Evolutionary conservation across 2,329 filamentous ascomycete species (phyloP), one percentile per base, ranked within the genome.

Genomic region (Xylaria hypoxylon): DNA sequence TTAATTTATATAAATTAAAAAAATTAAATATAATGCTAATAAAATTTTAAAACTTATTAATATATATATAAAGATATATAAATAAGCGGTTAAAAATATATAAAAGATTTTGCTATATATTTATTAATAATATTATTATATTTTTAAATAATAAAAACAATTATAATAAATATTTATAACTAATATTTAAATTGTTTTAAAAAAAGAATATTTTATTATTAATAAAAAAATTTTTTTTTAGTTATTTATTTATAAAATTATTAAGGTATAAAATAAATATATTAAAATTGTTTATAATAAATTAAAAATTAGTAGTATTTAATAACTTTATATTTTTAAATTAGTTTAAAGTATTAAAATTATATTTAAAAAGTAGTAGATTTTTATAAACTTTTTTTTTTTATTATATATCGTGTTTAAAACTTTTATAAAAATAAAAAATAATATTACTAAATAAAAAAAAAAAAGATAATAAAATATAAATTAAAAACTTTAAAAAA

Each of bases 61-160:
- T n/a, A 5, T n/a, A 42, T 42, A 42, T 42, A 42, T 42, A 42
- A 42, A 15, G 5, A 4, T 42, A 7, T 42, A 42, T 42, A 38
- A 13, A 38, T 38, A 38, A 13, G 33, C 6, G 13, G 13, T 38
- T 38, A 6, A 38, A 38, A 38, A 13, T 38, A 42, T 42, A 13
- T n/a, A 15, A 42, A 13, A n/a, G 11, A 4, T 42, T 42, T n/a
- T 42, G 10, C n/a, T n/a, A 44, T 1, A 19, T 10, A 2, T 44
- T 44, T 44, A 44, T 44, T 44, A 44, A 44, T 22, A 44, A 44
- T 19, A 44, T 44, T 44, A 44, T 44, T 19, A 44, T 44, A 19
- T 44, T 19, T 10, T 44, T 22, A n/a, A 44, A 44, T 44, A 44
- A 5, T 8, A 22, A n/a, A n/a, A 44, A 44, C n/a, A 1, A 44